These are phyloP conservation scores for Kernera saxatilis DNA, from an alignment of 345 rosid species.

Conservation along the genomic window DNA sequence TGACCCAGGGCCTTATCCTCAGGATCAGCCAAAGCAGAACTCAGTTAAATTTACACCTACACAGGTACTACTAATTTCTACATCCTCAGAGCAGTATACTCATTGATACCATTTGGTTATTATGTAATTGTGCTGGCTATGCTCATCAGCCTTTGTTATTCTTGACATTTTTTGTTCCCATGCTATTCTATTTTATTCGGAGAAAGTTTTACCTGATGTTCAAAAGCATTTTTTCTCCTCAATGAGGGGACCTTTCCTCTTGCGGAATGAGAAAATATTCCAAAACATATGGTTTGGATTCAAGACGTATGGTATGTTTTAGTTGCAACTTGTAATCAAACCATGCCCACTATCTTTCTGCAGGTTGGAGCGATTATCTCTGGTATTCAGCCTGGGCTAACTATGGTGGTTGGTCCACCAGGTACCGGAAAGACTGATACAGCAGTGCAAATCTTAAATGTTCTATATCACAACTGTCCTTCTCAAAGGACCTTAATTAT, in stretches of 20 bases:
- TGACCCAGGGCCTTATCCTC: slow-evolving; percentile 98
- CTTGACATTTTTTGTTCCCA: not conserved
- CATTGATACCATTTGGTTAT: not conserved
- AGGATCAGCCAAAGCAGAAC: slow-evolving; percentile 96
- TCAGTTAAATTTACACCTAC: slow-evolving; percentile 90
- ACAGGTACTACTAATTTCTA: slow-evolving; percentile 48
- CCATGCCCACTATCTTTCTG: slow-evolving; percentile 12
- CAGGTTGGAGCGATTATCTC: slow-evolving; percentile 97
- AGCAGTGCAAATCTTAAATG: slow-evolving; percentile 93
- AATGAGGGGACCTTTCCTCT: not conserved
- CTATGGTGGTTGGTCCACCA: slow-evolving; percentile 99
- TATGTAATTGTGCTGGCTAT: not conserved
- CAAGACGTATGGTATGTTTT: not conserved
- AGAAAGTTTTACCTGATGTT: slow-evolving; percentile 7
- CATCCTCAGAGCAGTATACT: not conserved
- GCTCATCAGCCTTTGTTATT: not conserved
- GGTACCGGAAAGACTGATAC: slow-evolving; percentile 99
- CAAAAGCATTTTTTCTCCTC: not conserved
- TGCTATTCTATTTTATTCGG: not conserved
- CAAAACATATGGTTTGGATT: not conserved
- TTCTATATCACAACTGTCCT: slow-evolving; percentile 95
- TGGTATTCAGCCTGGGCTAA: slow-evolving; percentile 95
- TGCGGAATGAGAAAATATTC: not conserved
- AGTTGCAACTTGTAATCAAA: not conserved
- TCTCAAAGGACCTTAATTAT: slow-evolving; percentile 95